Evolutionary conservation across 2,329 filamentous ascomycete species (phyloP).

Genomic region (Fusarium sp.): DNA sequence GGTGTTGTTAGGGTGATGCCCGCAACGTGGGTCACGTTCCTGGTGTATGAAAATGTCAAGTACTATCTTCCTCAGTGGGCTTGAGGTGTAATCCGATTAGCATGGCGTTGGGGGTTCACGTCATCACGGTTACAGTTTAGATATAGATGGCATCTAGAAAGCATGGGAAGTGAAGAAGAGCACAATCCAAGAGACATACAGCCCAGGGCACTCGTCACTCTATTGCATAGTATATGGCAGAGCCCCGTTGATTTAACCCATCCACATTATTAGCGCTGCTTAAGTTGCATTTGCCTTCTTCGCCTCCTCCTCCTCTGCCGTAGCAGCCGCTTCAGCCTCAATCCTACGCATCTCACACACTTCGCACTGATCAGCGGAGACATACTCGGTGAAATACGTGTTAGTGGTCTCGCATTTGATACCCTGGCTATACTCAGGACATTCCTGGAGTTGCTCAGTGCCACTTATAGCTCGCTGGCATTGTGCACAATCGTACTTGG

Average conservation of each 20-base stretch:
- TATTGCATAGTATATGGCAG: not conserved
- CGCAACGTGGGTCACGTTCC: conserved; percentile 94
- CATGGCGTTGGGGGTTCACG: not conserved
- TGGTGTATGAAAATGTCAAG: conserved; percentile 96
- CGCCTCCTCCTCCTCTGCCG: not conserved
- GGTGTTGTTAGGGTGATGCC: conserved; percentile 92
- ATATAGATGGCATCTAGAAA: not conserved
- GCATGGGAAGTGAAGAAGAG: not conserved
- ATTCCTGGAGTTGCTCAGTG: conserved; percentile 5
- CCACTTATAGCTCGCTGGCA: conserved; percentile 19
- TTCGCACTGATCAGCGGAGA: conserved; percentile 19
- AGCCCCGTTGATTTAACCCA: not conserved
- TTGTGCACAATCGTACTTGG: conserved; percentile 24
- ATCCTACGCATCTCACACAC: conserved; percentile 21
- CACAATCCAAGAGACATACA: not conserved
- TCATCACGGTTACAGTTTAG: not conserved
- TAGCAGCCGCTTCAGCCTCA: not conserved
- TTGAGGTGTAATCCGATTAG: not conserved
- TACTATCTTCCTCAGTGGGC: conserved; percentile 67
- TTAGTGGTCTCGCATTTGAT: conserved; percentile 1
- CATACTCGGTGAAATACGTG: conserved; percentile 7
- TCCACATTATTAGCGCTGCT: not conserved
- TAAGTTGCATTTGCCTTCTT: not conserved
- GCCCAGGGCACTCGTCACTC: not conserved
- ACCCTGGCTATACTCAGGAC: not conserved